phyloP scores from a whole-genome alignment of 1,139 yeast genomes.

The Pichia sp. region DNA sequence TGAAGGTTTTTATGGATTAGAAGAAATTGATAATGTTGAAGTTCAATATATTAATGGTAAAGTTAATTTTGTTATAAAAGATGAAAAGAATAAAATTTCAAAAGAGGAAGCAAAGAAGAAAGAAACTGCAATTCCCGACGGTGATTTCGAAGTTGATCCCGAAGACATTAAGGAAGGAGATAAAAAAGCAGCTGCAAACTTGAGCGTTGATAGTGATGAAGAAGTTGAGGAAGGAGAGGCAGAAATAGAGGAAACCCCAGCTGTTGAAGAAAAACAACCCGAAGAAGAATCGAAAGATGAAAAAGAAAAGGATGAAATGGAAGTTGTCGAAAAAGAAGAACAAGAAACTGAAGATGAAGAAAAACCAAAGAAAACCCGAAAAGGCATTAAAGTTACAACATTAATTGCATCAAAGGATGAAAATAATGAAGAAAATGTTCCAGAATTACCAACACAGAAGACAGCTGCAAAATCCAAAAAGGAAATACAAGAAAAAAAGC shows the following conservation, averaged over 20 bases:
- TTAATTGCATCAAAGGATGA: slow-evolving; percentile 15
- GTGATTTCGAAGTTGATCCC: slow-evolving; percentile 23
- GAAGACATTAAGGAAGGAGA: slow-evolving; percentile 15
- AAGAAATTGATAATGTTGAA: slow-evolving; percentile 90
- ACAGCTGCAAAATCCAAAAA: slow-evolving; percentile 5
- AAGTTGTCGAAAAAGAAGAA: slow-evolving; percentile 7
- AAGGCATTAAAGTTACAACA: slow-evolving; percentile 11
- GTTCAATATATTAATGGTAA: slow-evolving; percentile 63
- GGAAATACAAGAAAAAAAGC: slow-evolving; percentile 4
- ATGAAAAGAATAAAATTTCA: slow-evolving; percentile 27
- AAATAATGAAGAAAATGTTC: slow-evolving; percentile 21
- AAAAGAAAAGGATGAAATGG: slow-evolving; percentile 1
- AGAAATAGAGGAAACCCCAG: slow-evolving; percentile 13
- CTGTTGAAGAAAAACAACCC: slow-evolving; percentile 6
- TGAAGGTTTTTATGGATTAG: slow-evolving; percentile 86
- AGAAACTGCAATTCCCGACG: slow-evolving; percentile 21
- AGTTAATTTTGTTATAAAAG: slow-evolving; percentile 54
- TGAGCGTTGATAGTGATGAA: slow-evolving; percentile 7
- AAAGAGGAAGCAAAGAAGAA: slow-evolving; percentile 20
- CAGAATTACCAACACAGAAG: slow-evolving; percentile 12
- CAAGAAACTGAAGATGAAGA: neutral
- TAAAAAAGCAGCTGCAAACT: slow-evolving; percentile 12
- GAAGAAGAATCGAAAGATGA: neutral
- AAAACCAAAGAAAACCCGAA: neutral
- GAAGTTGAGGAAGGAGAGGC: slow-evolving; percentile 15